A percentile compares a stretch with the other conserved stretches of the same genome.
Evolutionary conservation across 2,329 filamentous ascomycete species (phyloP).

Genomic region (Diaporthe citri): DNA sequence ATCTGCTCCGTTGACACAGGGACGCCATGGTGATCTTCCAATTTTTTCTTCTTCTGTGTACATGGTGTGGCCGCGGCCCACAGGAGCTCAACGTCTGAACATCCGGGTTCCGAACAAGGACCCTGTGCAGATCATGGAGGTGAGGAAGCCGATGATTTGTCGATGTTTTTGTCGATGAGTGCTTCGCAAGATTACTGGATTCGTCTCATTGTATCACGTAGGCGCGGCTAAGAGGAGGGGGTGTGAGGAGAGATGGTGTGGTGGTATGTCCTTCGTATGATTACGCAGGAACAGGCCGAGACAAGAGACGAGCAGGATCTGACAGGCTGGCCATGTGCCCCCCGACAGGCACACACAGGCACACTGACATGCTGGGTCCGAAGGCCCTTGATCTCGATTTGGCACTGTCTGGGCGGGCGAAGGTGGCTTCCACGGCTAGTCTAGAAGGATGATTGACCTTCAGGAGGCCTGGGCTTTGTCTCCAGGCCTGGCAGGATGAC

Average conservation of each 20-base stretch:
- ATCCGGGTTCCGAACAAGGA: neutral
- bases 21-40: neutral
- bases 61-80: slow-evolving; percentile 5
- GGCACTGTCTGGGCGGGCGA: neutral
- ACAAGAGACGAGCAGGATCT: neutral
- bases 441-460: slow-evolving; percentile 13
- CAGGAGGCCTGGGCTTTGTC: slow-evolving; percentile 15
- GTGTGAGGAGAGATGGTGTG: neutral
- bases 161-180: neutral
- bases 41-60: too few relatives aligned
- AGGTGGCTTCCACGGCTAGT: slow-evolving; percentile 7
- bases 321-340: neutral
- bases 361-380: neutral
- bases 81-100: slow-evolving; percentile 1
- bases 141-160: slow-evolving; percentile 5
- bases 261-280: slow-evolving; percentile 12
- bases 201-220: neutral
- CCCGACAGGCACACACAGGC: neutral
- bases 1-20: slow-evolving; percentile 9
- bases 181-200: neutral
- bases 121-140: slow-evolving; percentile 21
- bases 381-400: slow-evolving; percentile 7
- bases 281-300: slow-evolving; percentile 22
- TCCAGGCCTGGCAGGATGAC: neutral
- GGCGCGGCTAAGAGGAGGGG: neutral